A percentile compares a stretch with the other conserved stretches of the same genome.
Conservation (phyloP, 2,329 filamentous ascomycete genomes). For the Bipolaris cookei region DNA sequence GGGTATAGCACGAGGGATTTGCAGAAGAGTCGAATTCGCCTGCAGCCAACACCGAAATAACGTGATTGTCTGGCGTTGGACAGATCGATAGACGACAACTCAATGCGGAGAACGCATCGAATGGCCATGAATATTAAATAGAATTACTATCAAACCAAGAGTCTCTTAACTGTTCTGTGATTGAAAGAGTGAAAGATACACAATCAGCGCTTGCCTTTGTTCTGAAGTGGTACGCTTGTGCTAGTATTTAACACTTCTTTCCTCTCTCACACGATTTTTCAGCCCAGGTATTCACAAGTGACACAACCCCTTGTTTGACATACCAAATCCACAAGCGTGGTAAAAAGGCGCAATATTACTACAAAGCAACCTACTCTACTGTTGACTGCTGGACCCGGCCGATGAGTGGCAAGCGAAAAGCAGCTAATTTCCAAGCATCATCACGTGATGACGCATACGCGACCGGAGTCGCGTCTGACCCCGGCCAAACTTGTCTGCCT, state of each 20-base stretch:
- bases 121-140: background rate
- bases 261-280: background rate
- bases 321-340: background rate
- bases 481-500: constrained; percentile 12
- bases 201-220: background rate
- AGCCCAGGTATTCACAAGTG: background rate
- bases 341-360: background rate
- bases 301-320: background rate
- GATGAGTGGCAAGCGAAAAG: constrained; percentile 17
- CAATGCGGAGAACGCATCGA: background rate
- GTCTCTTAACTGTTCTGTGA: background rate
- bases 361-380: background rate
- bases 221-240: background rate
- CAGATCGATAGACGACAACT: background rate
- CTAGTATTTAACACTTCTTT: background rate
- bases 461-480: constrained; percentile 21
- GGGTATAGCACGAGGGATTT: background rate
- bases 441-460: constrained; percentile 27
- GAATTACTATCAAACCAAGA: background rate
- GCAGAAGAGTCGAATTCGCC: background rate
- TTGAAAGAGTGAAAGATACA: background rate
- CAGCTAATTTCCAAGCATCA: background rate
- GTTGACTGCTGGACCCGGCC: background rate
- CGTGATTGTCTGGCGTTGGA: background rate
- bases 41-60: background rate